phyloP scores from a whole-genome alignment of 78 protist species.

The Tieghemostelium lacteum region DNA sequence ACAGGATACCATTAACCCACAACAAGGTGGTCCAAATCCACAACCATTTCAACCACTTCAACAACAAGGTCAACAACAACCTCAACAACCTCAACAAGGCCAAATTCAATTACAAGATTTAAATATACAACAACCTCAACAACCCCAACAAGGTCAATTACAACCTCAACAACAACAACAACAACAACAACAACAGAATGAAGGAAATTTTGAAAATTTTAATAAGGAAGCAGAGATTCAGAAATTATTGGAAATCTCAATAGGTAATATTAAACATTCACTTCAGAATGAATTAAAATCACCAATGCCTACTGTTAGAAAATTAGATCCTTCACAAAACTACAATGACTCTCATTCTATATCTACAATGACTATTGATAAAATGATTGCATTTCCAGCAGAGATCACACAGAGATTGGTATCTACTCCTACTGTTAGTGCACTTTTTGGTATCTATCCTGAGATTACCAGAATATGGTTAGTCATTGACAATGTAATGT shows the following conservation, averaged over 20 bases:
- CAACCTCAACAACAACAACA: not conserved
- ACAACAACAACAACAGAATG: not conserved
- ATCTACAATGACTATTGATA: constrained; percentile 30
- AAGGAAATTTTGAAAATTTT: too few species aligned
- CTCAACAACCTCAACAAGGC: not conserved
- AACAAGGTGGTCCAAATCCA: not conserved
- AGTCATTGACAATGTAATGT: constrained; percentile 55
- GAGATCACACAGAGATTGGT: constrained; percentile 32
- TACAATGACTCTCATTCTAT: not conserved
- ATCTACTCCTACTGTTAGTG: constrained; percentile 7
- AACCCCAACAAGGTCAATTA: not conserved
- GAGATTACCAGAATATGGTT: constrained; percentile 69
- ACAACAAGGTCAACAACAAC: not conserved
- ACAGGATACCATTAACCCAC: not conserved
- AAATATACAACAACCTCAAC: not conserved
- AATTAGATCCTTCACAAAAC: constrained; percentile 30
- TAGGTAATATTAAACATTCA: not conserved
- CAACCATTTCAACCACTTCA: not conserved
- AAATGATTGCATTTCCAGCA: constrained; percentile 30
- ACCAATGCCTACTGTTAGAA: not conserved
- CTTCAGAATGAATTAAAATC: not conserved
- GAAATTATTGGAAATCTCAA: not conserved
- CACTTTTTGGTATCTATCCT: constrained; percentile 50
- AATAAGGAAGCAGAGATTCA: constrained; percentile 20
- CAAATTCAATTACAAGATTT: not conserved